Percentiles rank a stretch among this genome's conserved stretches.
These are phyloP conservation scores for Rhododendron henanense DNA, from an alignment of 148 eudicot genomes.

Conservation along the genomic window DNA sequence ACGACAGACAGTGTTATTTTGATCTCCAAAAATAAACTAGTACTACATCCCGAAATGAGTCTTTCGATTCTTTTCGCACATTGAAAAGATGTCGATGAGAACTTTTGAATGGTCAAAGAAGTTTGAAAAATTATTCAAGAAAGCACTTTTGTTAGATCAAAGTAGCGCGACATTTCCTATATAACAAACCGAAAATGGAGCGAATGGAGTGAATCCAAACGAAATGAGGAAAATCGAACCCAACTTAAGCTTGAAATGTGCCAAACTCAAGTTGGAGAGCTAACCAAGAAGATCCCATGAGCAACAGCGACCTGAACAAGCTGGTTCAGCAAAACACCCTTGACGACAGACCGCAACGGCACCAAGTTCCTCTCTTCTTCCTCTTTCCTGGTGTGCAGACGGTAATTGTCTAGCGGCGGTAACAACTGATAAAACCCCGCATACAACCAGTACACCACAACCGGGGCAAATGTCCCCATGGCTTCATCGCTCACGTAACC, in stretches of 20 bases:
- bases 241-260: neutral
- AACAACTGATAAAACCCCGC: constrained; percentile 46
- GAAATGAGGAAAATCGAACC: neutral
- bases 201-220: neutral
- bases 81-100: too few relatives aligned
- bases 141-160: too few relatives aligned
- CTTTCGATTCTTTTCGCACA: too few relatives aligned
- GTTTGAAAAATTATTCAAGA: too few relatives aligned
- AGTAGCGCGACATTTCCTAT: too few relatives aligned
- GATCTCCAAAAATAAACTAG: too few relatives aligned
- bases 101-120: too few relatives aligned
- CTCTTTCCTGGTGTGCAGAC: constrained; percentile 48
- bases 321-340: constrained; percentile 47
- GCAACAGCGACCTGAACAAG: constrained; percentile 44
- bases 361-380: constrained; percentile 42
- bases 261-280: neutral
- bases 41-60: too few relatives aligned
- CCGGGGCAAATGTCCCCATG: constrained; percentile 51
- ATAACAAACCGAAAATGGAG: too few relatives aligned
- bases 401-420: constrained; percentile 40
- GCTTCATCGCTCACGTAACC: constrained; percentile 49
- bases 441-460: constrained; percentile 55
- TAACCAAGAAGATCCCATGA: constrained; percentile 38
- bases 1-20: too few relatives aligned
- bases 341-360: constrained; percentile 29